These are phyloP conservation scores for Suillus weaverae DNA, from an alignment of 768 basidiomycete species.

Conservation along the genomic window DNA sequence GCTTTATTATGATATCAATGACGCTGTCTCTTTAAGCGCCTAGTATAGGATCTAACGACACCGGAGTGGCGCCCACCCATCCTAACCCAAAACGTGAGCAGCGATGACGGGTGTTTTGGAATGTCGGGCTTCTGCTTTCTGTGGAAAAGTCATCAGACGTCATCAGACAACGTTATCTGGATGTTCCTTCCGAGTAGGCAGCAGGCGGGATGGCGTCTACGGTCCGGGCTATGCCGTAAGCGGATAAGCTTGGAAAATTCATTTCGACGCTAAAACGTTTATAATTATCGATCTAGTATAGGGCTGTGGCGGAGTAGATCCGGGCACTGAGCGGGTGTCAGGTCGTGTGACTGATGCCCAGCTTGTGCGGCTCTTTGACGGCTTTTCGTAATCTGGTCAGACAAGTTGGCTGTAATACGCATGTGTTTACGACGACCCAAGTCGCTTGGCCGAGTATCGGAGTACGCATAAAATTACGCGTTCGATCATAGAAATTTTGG, in stretches of 20 bases:
- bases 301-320: no score
- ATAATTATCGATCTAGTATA: background rate
- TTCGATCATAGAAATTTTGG: background rate
- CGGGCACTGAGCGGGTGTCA: no score
- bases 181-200: background rate
- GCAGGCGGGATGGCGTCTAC: background rate
- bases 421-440: no score
- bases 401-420: no score
- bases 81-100: background rate
- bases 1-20: background rate
- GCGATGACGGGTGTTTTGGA: background rate
- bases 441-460: background rate
- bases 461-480: background rate
- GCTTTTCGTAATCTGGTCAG: background rate
- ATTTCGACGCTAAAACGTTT: background rate
- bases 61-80: background rate
- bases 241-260: background rate
- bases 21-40: background rate
- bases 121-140: background rate
- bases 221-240: background rate
- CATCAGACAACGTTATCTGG: background rate
- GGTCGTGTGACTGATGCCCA: background rate
- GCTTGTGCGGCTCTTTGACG: background rate
- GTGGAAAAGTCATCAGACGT: background rate
- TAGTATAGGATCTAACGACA: background rate